A percentile compares a stretch with the other conserved stretches of the same genome.
Evolutionary conservation across 495 filamentous ascomycete genomes (phyloP).

Genomic region (Elaphomyces granulatus): DNA sequence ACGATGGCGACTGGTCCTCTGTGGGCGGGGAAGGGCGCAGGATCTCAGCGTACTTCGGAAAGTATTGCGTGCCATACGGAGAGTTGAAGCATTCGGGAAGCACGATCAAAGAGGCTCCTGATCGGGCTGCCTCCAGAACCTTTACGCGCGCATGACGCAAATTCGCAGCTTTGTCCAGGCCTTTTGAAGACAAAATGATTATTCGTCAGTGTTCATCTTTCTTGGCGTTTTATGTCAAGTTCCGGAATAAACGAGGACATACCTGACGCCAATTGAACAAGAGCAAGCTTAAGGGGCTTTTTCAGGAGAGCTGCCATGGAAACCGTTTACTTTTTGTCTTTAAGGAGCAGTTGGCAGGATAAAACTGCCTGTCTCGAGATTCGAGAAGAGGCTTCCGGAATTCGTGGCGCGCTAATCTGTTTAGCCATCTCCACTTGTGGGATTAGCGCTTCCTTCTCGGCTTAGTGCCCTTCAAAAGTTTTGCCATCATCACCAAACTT

Average conservation of each 20-base stretch:
- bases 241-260: neutral
- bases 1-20: slow-evolving; percentile 56
- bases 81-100: slow-evolving; percentile 91
- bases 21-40: slow-evolving; percentile 68
- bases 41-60: slow-evolving; percentile 81
- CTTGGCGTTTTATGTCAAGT: neutral
- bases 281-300: slow-evolving; percentile 64
- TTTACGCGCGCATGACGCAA: slow-evolving; percentile 65
- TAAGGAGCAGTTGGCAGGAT: too few relatives aligned
- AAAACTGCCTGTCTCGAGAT: too few relatives aligned
- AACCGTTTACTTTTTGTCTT: too few relatives aligned
- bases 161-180: slow-evolving; percentile 72
- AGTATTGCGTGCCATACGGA: slow-evolving; percentile 84
- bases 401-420: too few relatives aligned
- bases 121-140: slow-evolving; percentile 64
- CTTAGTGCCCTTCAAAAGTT: too few relatives aligned
- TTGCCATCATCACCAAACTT: too few relatives aligned
- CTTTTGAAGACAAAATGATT: slow-evolving; percentile 21
- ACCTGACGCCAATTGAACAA: slow-evolving; percentile 68
- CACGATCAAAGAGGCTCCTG: slow-evolving; percentile 51
- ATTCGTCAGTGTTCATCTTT: neutral
- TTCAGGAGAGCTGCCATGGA: slow-evolving; percentile 45
- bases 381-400: too few relatives aligned
- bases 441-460: too few relatives aligned
- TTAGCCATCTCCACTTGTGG: too few relatives aligned